Percentiles rank a stretch among this genome's conserved stretches.
These are phyloP conservation scores for Pseudogymnoascus sp. DNA, from an alignment of 2,329 filamentous ascomycete genomes.

Conservation along the genomic window DNA sequence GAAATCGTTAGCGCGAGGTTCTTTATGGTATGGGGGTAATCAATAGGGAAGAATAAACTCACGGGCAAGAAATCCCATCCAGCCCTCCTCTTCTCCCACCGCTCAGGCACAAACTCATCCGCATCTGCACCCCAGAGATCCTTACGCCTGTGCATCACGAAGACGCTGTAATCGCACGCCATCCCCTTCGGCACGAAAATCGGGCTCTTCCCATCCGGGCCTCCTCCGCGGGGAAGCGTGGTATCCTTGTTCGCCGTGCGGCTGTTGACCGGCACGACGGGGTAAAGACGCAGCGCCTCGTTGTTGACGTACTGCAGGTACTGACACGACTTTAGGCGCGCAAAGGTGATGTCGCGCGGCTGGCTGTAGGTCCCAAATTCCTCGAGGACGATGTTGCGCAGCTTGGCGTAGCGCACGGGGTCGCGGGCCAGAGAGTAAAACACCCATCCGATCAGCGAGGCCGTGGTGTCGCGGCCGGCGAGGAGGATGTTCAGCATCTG, in stretches of 20 bases:
- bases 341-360: conserved; percentile 22
- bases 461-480: conserved; percentile 52
- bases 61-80: conserved; percentile 35
- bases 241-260: conserved; percentile 40
- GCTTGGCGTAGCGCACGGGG: conserved; percentile 33
- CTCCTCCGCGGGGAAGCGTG: conserved; percentile 29
- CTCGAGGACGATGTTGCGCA: conserved; percentile 34
- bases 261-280: conserved; percentile 45
- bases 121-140: conserved; percentile 31
- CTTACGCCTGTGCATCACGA: conserved; percentile 28
- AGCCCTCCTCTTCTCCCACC: conserved; percentile 34
- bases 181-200: conserved; percentile 27
- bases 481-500: conserved; percentile 47
- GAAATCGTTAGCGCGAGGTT: neutral
- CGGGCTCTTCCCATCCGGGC: conserved; percentile 26
- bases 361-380: conserved; percentile 28
- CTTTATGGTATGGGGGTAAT: neutral
- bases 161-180: conserved; percentile 24
- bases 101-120: conserved; percentile 31
- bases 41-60: conserved; percentile 10
- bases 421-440: conserved; percentile 37
- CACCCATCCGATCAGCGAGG: conserved; percentile 41
- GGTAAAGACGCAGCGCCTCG: conserved; percentile 42
- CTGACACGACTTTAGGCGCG: conserved; percentile 21
- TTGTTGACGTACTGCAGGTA: conserved; percentile 25